Percentiles rank a stretch among this genome's conserved stretches.
Evolutionary conservation across 441 rosid genomes (phyloP).

Genomic region (Pelargonium myrrhifolium): DNA sequence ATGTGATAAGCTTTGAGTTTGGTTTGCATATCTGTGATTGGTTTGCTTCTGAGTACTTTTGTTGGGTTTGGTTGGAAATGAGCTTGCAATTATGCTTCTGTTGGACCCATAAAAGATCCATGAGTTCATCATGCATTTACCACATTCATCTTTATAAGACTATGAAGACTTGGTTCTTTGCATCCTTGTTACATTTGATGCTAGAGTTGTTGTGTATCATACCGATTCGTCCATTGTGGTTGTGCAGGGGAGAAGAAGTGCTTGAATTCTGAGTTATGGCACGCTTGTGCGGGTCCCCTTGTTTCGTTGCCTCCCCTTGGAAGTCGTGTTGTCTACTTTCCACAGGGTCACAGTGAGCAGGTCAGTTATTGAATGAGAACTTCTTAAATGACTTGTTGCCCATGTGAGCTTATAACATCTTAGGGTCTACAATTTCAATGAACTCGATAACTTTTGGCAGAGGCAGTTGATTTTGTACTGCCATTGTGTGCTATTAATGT

Average conservation of each 20-base stretch:
- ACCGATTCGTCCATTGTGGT: conserved; percentile 4
- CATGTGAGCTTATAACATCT: neutral
- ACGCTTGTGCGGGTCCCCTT: conserved; percentile 99
- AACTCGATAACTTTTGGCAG: neutral
- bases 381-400: conserved; percentile 1
- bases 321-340: conserved; percentile 94
- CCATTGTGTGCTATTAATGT: neutral
- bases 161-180: neutral
- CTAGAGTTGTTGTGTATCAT: neutral
- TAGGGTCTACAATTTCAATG: neutral
- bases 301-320: conserved; percentile 89
- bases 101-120: neutral
- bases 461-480: neutral
- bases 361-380: conserved; percentile 28
- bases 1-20: neutral
- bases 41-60: neutral
- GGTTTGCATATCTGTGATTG: neutral
- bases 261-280: conserved; percentile 96
- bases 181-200: neutral
- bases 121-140: neutral
- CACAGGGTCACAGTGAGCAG: conserved; percentile 99
- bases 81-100: neutral
- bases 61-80: neutral
- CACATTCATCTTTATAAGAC: neutral
- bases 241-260: conserved; percentile 78